Evolutionary conservation across 1,284 basidiomycete genomes (phyloP).

Genomic region (Cryptococcus deneoformans): DNA sequence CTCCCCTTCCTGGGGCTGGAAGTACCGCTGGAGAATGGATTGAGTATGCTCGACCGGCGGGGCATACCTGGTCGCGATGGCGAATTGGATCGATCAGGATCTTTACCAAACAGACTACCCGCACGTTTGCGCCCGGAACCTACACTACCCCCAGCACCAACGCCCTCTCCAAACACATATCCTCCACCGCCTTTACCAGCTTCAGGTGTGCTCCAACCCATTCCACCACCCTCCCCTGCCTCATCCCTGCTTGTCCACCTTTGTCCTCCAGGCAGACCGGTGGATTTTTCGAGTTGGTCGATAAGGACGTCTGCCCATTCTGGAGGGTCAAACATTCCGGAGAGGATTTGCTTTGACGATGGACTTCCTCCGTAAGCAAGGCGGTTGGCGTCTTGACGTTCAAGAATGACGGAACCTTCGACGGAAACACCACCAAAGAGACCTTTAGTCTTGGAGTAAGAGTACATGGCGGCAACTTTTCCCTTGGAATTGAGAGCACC

Average conservation of each 20-base stretch:
- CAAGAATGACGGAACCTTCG: conserved; percentile 92
- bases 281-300: conserved; percentile 67
- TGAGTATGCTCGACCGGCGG: conserved; percentile 19
- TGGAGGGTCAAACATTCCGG: conserved; percentile 69
- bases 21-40: conserved; percentile 28
- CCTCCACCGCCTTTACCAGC: conserved; percentile 15
- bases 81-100: not conserved
- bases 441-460: conserved; percentile 91
- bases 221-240: conserved; percentile 40
- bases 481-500: conserved; percentile 84
- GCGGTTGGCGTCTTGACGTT: conserved; percentile 86
- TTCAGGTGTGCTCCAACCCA: conserved; percentile 47
- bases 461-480: conserved; percentile 92
- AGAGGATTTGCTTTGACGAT: conserved; percentile 72
- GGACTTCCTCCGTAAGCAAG: conserved; percentile 74
- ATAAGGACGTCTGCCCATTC: conserved; percentile 72
- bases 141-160: conserved; percentile 28
- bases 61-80: conserved; percentile 6
- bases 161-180: conserved; percentile 46
- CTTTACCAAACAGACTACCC: conserved; percentile 16
- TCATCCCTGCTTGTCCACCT: conserved; percentile 63
- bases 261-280: conserved; percentile 64
- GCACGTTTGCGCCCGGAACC: conserved; percentile 18
- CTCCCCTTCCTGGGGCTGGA: conserved; percentile 15
- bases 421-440: conserved; percentile 76